phyloP scores from a whole-genome alignment of 441 rosid genomes.

The Viola pubescens region DNA sequence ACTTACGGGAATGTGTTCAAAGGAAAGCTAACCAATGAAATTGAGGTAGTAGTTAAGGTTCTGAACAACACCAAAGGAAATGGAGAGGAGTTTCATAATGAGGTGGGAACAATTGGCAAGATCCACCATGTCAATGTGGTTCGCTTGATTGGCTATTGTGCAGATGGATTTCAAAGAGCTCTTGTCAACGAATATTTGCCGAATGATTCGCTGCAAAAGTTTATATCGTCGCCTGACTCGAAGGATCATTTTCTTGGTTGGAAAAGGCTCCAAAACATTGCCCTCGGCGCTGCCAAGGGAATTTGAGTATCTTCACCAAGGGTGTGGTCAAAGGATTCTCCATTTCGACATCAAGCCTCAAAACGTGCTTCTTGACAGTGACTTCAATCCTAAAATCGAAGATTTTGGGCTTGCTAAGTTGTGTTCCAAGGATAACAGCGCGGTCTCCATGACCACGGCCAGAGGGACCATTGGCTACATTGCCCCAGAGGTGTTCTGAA shows the following conservation, averaged over 20 bases:
- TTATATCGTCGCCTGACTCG: slow-evolving; percentile 7
- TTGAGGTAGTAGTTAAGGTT: slow-evolving; percentile 21
- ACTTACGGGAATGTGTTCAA: slow-evolving; percentile 31
- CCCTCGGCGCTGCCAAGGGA: slow-evolving; percentile 22
- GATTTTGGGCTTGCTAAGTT: slow-evolving; percentile 27
- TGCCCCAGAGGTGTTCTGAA: not conserved
- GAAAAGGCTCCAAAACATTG: slow-evolving; percentile 18
- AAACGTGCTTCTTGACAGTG: slow-evolving; percentile 16
- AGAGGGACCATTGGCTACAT: slow-evolving; percentile 17
- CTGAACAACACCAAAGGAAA: slow-evolving; percentile 17
- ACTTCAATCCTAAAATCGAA: slow-evolving; percentile 19
- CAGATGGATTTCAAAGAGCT: slow-evolving; percentile 27
- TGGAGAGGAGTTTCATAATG: slow-evolving; percentile 25
- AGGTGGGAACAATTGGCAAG: slow-evolving; percentile 23
- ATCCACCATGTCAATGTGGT: slow-evolving; percentile 28
- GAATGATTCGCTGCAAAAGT: slow-evolving; percentile 17
- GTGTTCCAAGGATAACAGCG: slow-evolving; percentile 27
- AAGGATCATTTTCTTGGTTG: slow-evolving; percentile 11
- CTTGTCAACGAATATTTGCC: slow-evolving; percentile 22
- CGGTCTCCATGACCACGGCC: slow-evolving; percentile 26
- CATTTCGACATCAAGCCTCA: slow-evolving; percentile 31
- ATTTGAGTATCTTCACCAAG: slow-evolving; percentile 30
- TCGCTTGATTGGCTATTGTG: slow-evolving; percentile 23
- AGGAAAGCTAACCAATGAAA: slow-evolving; percentile 26
- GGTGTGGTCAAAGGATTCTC: slow-evolving; percentile 24